Percentiles rank a stretch among this genome's conserved stretches.
phyloP scores from a whole-genome alignment of 192 early-diverging fungal genomes.

The Mortierella hygrophila region DNA sequence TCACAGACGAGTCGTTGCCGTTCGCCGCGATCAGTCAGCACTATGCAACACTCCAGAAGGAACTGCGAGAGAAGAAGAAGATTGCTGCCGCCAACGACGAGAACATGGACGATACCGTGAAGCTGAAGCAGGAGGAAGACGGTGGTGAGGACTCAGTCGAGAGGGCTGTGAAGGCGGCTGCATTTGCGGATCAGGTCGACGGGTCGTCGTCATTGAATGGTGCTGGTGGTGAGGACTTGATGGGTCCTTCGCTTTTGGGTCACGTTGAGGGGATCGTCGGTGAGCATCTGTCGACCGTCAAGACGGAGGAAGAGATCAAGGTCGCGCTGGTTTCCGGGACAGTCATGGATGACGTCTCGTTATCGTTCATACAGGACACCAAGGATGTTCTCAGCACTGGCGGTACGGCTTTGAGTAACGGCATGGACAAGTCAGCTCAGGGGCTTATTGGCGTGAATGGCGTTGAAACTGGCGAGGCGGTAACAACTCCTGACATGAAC shows the following conservation, averaged over 20 bases:
- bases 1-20: slow-evolving; percentile 66
- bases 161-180: slow-evolving; percentile 13
- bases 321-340: background rate
- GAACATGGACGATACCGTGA: background rate
- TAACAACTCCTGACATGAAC: background rate
- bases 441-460: background rate
- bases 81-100: background rate
- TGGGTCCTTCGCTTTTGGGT: background rate
- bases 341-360: background rate
- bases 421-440: background rate
- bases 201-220: background rate
- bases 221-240: background rate
- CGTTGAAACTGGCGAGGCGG: background rate
- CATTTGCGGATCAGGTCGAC: background rate
- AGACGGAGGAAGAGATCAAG: background rate
- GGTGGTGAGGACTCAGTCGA: slow-evolving; percentile 14
- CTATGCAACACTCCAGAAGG: slow-evolving; percentile 26
- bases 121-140: background rate
- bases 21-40: slow-evolving; percentile 59
- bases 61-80: slow-evolving; percentile 11
- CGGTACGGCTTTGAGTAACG: background rate
- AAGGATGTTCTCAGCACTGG: background rate
- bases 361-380: background rate
- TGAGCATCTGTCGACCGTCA: background rate
- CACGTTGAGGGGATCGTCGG: background rate